These are phyloP conservation scores for Discostella stelligeroides DNA, from an alignment of 108 stramenopile species.

Conservation along the genomic window DNA sequence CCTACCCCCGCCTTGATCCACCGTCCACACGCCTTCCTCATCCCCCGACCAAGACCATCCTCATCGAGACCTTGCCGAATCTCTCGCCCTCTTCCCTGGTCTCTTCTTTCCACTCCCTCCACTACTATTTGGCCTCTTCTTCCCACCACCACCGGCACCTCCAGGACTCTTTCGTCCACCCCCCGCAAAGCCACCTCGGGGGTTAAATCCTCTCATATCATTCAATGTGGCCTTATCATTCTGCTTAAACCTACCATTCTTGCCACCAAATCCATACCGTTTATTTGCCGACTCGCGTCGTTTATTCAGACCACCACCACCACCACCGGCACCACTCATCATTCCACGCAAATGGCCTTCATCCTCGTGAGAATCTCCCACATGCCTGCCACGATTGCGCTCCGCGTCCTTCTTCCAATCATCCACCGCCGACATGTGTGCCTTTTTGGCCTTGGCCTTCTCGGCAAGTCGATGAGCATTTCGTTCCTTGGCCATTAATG, in stretches of 20 bases:
- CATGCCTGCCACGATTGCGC: constrained; percentile 45
- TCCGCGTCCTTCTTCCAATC: constrained; percentile 88
- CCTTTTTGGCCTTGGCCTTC: constrained; percentile 88
- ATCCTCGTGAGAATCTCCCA: constrained; percentile 70
- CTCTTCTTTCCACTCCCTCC: constrained; percentile 58
- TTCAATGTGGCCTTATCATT: constrained; percentile 76
- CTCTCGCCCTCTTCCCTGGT: constrained; percentile 81
- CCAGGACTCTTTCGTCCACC: constrained; percentile 61
- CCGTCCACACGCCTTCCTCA: not conserved
- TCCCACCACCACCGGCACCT: constrained; percentile 7
- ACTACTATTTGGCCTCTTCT: constrained; percentile 31
- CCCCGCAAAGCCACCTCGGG: constrained; percentile 82
- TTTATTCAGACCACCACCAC: constrained; percentile 50
- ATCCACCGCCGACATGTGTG: constrained; percentile 79
- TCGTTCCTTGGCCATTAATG: constrained; percentile 77
- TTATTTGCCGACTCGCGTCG: constrained; percentile 66
- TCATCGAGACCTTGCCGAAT: constrained; percentile 46
- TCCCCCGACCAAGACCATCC: too few relatives aligned
- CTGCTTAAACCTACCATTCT: constrained; percentile 87
- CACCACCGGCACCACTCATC: constrained; percentile 38
- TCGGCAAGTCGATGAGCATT: constrained; percentile 86
- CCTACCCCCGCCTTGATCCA: not conserved
- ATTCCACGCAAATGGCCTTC: constrained; percentile 46
- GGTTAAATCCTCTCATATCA: constrained; percentile 83
- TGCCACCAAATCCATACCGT: constrained; percentile 86